Conservation (phyloP, 2,329 filamentous ascomycete genomes). For the Chrysosporium queenslandicum region DNA sequence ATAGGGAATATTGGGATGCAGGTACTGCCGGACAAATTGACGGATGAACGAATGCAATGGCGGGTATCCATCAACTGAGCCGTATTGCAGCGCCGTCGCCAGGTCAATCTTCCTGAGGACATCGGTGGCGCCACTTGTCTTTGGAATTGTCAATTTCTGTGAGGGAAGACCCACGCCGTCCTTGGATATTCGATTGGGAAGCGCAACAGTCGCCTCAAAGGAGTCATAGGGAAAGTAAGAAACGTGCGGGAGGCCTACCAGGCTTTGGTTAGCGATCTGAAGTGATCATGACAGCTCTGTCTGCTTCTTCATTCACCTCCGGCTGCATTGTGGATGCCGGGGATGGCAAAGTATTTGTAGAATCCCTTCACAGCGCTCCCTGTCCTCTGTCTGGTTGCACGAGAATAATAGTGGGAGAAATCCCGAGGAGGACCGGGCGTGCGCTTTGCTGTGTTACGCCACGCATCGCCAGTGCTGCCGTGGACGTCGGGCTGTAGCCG, state of each 20-base stretch:
- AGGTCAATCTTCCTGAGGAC: conserved; percentile 65
- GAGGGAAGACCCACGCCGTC: conserved; percentile 26
- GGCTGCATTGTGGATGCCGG: conserved; percentile 52
- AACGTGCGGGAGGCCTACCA: conserved; percentile 63
- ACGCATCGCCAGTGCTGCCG: not conserved
- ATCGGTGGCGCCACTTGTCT: conserved; percentile 50
- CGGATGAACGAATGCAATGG: conserved; percentile 67
- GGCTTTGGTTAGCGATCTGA: not conserved
- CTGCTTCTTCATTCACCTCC: conserved; percentile 42
- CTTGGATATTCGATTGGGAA: conserved; percentile 56
- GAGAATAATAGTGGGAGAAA: conserved; percentile 68
- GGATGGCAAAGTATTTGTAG: conserved; percentile 70
- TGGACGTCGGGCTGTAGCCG: not conserved
- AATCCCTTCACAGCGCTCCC: conserved; percentile 65
- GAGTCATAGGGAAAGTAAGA: conserved; percentile 85
- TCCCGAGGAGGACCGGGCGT: conserved; percentile 48
- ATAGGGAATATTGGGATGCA: conserved; percentile 77
- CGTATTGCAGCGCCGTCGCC: conserved; percentile 75
- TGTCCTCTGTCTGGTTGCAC: conserved; percentile 53
- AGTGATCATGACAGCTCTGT: too few species aligned
- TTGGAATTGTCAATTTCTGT: conserved; percentile 60
- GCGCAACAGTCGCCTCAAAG: conserved; percentile 69
- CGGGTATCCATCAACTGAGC: conserved; percentile 69
- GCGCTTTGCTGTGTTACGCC: not conserved
- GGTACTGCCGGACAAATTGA: conserved; percentile 62